Evolutionary conservation across 257 asterid genomes (phyloP), one percentile per base, ranked within the genome.

Genomic region (Solanum lycopersicoides): DNA sequence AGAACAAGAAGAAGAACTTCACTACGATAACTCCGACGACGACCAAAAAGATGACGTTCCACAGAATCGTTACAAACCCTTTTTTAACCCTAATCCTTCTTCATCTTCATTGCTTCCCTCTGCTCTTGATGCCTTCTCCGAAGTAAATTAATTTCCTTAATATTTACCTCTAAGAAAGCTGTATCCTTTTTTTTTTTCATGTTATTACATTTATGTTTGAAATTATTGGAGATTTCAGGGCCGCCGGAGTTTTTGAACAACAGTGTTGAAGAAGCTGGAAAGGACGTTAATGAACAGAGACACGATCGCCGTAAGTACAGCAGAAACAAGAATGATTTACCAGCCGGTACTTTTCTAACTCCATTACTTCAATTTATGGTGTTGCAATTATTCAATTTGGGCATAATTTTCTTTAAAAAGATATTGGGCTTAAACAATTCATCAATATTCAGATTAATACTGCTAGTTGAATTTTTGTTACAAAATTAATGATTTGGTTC

Each of bases 201-300:
- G 59, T 42, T 59, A 63, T 66, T 73, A 73, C 34, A 23, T 28
- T 66, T 87, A 75, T 35, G 68, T 87, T 45, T 56, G 80, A 45
- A 44, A 18, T 42, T 63, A 63, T 85, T 89, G 90, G 75, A 97
- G 99, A 91, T 97, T 93, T 89, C 94, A 50, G 98, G 95, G 82
- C 99, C 99, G 39, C 99, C 99, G 88, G 92, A 95, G 92, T 97
- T 97, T 86, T 92, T 97, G 92, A 95, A 97, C 91, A 91, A 92
- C 60, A 86, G 89, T 69, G 94, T 93, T 83, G 88, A 94, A 82
- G 96, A 94, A 44, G 84, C 85, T 77, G 89, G 72, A 89, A 93
- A 90, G 89, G 96, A 90, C 82, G 91, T 37, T 35, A 90, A 88
- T 41, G 93, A 28, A 86, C 95, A 86, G 86, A 92, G 95, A 90